These are phyloP conservation scores for Turnera subulata DNA, from an alignment of 345 rosid species.

Conservation along the genomic window DNA sequence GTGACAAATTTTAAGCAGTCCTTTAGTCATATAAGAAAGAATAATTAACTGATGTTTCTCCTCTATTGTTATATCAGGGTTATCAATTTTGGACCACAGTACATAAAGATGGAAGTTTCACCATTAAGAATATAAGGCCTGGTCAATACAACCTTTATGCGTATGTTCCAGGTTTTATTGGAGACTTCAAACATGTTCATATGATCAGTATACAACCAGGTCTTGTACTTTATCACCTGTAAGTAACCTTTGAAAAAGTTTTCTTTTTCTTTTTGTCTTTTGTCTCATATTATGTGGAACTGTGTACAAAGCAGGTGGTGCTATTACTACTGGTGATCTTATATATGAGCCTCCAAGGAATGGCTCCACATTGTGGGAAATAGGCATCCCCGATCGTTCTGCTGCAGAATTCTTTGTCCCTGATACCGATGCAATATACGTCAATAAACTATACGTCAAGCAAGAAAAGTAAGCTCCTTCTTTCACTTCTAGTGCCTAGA, in stretches of 20 bases:
- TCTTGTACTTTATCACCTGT: not conserved
- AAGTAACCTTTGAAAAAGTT: not conserved
- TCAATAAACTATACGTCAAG: conserved; percentile 52
- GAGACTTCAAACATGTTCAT: conserved; percentile 52
- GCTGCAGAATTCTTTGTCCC: conserved; percentile 80
- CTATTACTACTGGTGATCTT: conserved; percentile 51
- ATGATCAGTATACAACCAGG: conserved; percentile 41
- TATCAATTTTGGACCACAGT: conserved; percentile 83
- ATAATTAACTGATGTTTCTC: not conserved
- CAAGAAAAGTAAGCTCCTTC: conserved; percentile 46
- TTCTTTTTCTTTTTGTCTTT: not conserved
- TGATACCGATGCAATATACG: conserved; percentile 59
- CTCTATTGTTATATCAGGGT: conserved; percentile 30
- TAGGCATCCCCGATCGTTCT: conserved; percentile 78
- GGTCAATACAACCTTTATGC: conserved; percentile 72
- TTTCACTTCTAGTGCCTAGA: not conserved
- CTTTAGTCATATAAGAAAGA: too few relatives aligned
- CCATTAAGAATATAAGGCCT: conserved; percentile 38
- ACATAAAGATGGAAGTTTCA: conserved; percentile 55
- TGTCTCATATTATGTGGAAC: not conserved
- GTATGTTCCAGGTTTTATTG: conserved; percentile 80
- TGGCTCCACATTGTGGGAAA: conserved; percentile 89
- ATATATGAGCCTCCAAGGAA: conserved; percentile 75
- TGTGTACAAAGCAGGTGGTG: conserved; percentile 33
- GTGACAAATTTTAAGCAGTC: too few relatives aligned